Evolutionary conservation across 2,329 filamentous ascomycete genomes (phyloP).

Genomic region (Fusarium sp.): DNA sequence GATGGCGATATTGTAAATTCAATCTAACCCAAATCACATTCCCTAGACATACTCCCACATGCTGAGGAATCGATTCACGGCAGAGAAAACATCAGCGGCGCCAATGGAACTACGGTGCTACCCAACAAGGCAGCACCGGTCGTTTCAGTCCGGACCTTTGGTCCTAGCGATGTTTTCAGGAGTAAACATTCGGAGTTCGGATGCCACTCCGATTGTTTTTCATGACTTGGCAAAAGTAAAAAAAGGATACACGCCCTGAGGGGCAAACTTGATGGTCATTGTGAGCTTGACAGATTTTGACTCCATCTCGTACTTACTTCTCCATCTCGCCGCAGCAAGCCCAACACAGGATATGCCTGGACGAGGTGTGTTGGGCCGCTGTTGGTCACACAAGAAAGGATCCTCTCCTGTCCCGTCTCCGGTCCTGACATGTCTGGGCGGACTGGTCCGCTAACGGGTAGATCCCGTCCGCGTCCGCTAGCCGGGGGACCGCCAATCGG

Average conservation of each 20-base stretch:
- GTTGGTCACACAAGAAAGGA: background rate
- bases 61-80: background rate
- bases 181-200: background rate
- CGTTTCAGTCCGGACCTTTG: background rate
- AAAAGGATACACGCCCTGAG: background rate
- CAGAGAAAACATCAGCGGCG: background rate
- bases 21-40: background rate
- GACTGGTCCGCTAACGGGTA: slow-evolving; percentile 32
- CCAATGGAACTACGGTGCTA: background rate
- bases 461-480: slow-evolving; percentile 23
- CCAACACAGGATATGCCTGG: background rate
- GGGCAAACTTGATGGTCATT: background rate
- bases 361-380: background rate
- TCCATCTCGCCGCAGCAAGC: background rate
- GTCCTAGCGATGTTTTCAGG: background rate
- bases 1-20: background rate
- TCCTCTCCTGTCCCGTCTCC: background rate
- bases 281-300: background rate
- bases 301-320: background rate
- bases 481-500: slow-evolving; percentile 26
- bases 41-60: background rate
- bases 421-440: slow-evolving; percentile 13
- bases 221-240: background rate
- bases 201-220: background rate
- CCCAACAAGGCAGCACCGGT: background rate